Conservation (phyloP, 169 alveolate species). For the Hepatocystis sp. region DNA sequence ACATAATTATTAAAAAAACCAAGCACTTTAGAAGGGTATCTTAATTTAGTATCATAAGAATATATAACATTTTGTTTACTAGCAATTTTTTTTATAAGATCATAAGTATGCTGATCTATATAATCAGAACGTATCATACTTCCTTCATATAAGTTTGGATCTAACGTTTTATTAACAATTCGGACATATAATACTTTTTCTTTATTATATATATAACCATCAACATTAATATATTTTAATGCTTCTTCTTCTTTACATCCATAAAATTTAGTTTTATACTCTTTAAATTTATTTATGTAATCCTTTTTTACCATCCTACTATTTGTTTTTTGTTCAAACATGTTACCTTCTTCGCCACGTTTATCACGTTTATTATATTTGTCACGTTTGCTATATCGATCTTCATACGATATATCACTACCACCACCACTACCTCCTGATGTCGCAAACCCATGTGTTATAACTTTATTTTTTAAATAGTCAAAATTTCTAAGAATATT, state of each 20-base stretch:
- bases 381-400: no score
- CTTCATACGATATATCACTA: not conserved
- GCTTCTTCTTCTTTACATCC: slow-evolving; percentile 73
- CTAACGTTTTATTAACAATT: slow-evolving; percentile 64
- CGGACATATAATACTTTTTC: slow-evolving; percentile 63
- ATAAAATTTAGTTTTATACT: slow-evolving; percentile 35
- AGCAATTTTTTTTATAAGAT: slow-evolving; percentile 32
- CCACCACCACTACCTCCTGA: not conserved
- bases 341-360: not conserved
- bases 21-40: slow-evolving; percentile 69
- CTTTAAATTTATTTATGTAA: slow-evolving; percentile 26
- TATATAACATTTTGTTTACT: slow-evolving; percentile 14
- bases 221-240: slow-evolving; percentile 63
- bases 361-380: not conserved
- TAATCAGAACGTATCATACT: slow-evolving; percentile 53
- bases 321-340: slow-evolving; percentile 13
- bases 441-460: slow-evolving; percentile 22
- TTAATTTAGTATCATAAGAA: slow-evolving; percentile 21
- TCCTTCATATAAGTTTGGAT: slow-evolving; percentile 65
- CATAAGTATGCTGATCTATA: slow-evolving; percentile 27
- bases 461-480: slow-evolving; percentile 60
- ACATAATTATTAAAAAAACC: slow-evolving; percentile 66
- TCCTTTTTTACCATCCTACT: slow-evolving; percentile 11
- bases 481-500: slow-evolving; percentile 72
- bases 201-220: slow-evolving; percentile 61